Evolutionary conservation across 768 basidiomycete species (phyloP).

Genomic region (Peribolospora baueri): DNA sequence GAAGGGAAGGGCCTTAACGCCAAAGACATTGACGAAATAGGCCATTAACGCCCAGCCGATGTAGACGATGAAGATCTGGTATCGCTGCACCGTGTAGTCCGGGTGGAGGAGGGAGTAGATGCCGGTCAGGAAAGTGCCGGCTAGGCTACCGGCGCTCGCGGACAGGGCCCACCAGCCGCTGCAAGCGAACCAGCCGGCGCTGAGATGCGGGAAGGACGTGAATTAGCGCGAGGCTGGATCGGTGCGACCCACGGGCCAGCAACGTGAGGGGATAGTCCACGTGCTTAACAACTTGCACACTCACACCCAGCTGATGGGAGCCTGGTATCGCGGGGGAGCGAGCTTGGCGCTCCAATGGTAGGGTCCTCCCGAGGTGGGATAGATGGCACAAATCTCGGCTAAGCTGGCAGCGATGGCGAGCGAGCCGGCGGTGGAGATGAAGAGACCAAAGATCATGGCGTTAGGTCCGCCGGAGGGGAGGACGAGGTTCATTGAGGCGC

Average conservation of each 20-base stretch:
- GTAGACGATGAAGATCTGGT: conserved; percentile 8
- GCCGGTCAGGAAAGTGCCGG: conserved; percentile 1
- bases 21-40: conserved; percentile 6
- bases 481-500: conserved; percentile 1
- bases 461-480: conserved; percentile 9
- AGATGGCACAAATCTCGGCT: background rate
- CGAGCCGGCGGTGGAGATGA: background rate
- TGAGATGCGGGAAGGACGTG: background rate
- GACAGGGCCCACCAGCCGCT: conserved; percentile 8
- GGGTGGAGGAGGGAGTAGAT: conserved; percentile 3
- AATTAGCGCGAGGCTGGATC: background rate
- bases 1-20: conserved; percentile 3
- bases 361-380: background rate
- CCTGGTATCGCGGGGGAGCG: background rate
- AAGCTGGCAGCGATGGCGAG: background rate
- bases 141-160: conserved; percentile 5
- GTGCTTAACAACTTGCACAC: background rate
- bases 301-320: no score
- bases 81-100: background rate
- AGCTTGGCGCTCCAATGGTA: conserved; percentile 7
- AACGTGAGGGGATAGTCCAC: background rate
- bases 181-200: conserved; percentile 7
- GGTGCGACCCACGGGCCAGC: background rate
- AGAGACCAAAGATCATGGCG: background rate
- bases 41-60: conserved; percentile 1